Evolutionary conservation across 2,329 filamentous ascomycete species (phyloP).

Genomic region (Scortechinia acanthostroma): DNA sequence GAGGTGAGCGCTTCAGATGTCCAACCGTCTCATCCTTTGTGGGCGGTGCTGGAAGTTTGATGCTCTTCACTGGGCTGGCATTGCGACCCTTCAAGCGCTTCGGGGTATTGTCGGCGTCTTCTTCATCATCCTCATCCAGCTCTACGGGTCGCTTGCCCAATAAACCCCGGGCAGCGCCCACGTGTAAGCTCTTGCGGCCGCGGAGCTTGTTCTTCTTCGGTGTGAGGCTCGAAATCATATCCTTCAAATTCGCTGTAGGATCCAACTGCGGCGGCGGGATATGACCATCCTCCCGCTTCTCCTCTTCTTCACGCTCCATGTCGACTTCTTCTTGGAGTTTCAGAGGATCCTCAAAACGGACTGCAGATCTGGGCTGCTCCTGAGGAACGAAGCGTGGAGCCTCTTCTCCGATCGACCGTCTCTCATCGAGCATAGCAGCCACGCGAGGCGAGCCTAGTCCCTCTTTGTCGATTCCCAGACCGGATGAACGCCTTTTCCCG

Average conservation of each 20-base stretch:
- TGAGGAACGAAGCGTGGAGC: not conserved
- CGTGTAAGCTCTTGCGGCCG: conserved; percentile 43
- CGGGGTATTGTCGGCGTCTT: conserved; percentile 26
- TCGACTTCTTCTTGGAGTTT: conserved; percentile 39
- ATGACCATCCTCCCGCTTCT: conserved; percentile 34
- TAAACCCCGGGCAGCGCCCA: conserved; percentile 42
- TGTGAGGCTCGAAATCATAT: conserved; percentile 46
- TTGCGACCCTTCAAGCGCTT: conserved; percentile 39
- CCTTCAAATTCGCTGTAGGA: conserved; percentile 37
- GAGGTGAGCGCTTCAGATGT: conserved; percentile 23
- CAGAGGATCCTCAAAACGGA: conserved; percentile 40
- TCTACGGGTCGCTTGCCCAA: conserved; percentile 44
- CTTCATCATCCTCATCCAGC: conserved; percentile 39
- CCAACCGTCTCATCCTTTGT: conserved; percentile 34
- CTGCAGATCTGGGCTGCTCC: not conserved
- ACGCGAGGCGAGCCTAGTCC: conserved; percentile 47
- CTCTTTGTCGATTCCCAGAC: conserved; percentile 42
- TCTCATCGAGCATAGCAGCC: conserved; percentile 40
- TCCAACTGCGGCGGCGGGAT: conserved; percentile 26
- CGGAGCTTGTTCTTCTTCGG: conserved; percentile 41
- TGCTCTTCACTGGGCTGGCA: conserved; percentile 42
- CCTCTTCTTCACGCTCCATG: conserved; percentile 36
- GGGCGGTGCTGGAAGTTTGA: conserved; percentile 38
- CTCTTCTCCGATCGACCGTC: conserved; percentile 40
- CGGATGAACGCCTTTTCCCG: conserved; percentile 33